phyloP scores from a whole-genome alignment of 164 flowering plant genomes.

The Vitis labrusca region DNA sequence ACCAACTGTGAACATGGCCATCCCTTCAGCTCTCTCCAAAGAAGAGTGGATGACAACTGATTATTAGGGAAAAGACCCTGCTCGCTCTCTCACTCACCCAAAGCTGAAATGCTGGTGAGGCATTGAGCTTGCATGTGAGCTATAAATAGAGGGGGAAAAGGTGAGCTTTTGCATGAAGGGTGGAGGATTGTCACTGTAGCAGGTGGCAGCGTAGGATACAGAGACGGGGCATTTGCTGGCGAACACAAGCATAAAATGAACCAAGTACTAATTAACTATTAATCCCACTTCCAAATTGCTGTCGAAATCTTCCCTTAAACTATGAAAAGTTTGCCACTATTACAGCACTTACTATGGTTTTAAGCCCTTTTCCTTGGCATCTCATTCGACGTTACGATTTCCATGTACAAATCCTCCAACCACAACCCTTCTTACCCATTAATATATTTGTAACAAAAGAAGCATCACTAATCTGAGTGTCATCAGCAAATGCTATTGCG shows the following conservation, averaged over 20 bases:
- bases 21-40: slow-evolving; percentile 8
- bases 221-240: too few relatives aligned
- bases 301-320: background rate
- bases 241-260: too few relatives aligned
- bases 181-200: too few relatives aligned
- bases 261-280: too few relatives aligned
- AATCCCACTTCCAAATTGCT: too few relatives aligned
- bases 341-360: background rate
- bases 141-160: too few relatives aligned
- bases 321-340: background rate
- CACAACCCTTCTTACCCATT: background rate
- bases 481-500: slow-evolving; percentile 9
- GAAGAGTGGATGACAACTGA: background rate
- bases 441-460: background rate
- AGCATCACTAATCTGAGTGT: background rate
- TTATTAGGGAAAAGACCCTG: background rate
- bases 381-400: background rate
- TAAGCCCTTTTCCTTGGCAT: slow-evolving; percentile 4
- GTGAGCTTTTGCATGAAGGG: too few relatives aligned
- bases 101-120: too few relatives aligned
- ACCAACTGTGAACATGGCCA: slow-evolving; percentile 25
- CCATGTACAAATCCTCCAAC: too few relatives aligned
- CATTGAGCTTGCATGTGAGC: too few relatives aligned
- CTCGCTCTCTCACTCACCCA: background rate
- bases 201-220: too few relatives aligned